Percentiles rank a stretch among this genome's conserved stretches.
Conservation (phyloP, 768 basidiomycete genomes). For the Mycena pura region DNA sequence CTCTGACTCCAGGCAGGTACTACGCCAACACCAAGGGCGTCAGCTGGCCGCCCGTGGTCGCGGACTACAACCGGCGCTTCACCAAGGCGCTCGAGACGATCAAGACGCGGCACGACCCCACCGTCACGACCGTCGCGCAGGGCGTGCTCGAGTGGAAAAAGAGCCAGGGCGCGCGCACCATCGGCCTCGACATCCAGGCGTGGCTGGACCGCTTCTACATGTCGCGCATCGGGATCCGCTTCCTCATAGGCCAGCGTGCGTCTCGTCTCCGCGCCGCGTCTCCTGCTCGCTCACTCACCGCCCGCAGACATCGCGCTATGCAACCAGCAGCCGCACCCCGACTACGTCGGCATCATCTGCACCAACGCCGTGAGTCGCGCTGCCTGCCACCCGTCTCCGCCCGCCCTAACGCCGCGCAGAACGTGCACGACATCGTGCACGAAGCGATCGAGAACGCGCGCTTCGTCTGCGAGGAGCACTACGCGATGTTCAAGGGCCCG, state of each 20-base stretch:
- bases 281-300: too few relatives aligned
- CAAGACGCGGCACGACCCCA: conserved; percentile 95
- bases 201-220: conserved; percentile 99
- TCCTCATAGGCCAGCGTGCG: conserved; percentile 95
- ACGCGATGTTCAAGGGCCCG: conserved; percentile 94
- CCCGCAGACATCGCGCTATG: conserved; percentile 93
- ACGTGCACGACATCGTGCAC: conserved; percentile 96
- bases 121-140: conserved; percentile 95
- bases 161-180: conserved; percentile 67
- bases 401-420: conserved; percentile 47
- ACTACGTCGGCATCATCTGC: conserved; percentile 98
- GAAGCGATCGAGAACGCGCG: conserved; percentile 98
- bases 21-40: conserved; percentile 78
- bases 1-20: conserved; percentile 59
- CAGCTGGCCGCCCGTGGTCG: conserved; percentile 90
- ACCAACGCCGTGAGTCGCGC: conserved; percentile 74
- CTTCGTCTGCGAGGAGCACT: conserved; percentile 94
- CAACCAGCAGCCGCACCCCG: conserved; percentile 84
- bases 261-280: background rate
- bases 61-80: conserved; percentile 91
- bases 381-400: background rate
- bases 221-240: conserved; percentile 94
- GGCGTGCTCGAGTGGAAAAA: conserved; percentile 97
- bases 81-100: conserved; percentile 87
- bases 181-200: conserved; percentile 88